These are phyloP conservation scores for Fragilaria radians DNA, from an alignment of 108 stramenopile genomes.

Conservation along the genomic window DNA sequence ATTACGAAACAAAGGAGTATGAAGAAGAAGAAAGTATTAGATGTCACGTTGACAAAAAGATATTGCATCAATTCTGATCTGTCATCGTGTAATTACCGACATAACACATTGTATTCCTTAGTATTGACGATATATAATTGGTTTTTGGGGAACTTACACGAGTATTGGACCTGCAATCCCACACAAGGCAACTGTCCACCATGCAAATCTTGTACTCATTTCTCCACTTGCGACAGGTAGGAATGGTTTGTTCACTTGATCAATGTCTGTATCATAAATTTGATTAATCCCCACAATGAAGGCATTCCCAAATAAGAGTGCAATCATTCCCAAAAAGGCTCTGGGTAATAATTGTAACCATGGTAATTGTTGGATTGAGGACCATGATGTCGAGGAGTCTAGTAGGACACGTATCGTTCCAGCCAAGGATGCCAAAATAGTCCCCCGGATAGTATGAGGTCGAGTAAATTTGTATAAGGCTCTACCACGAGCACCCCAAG, in stretches of 20 bases:
- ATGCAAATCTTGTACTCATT: constrained; percentile 78
- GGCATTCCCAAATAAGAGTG: constrained; percentile 89
- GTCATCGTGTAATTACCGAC: background rate
- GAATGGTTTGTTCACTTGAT: constrained; percentile 95
- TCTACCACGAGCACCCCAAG: constrained; percentile 58
- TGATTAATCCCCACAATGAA: constrained; percentile 98
- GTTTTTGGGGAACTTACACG: too few relatives aligned
- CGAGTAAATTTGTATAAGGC: constrained; percentile 95
- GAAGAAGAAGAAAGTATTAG: background rate
- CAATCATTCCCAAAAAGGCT: constrained; percentile 83
- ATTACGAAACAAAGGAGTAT: too few relatives aligned
- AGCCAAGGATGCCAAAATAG: constrained; percentile 88
- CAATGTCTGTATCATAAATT: constrained; percentile 92
- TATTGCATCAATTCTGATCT: background rate
- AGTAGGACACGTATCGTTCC: constrained; percentile 85
- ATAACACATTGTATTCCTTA: background rate
- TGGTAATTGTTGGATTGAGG: constrained; percentile 49
- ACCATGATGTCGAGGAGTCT: constrained; percentile 71
- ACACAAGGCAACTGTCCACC: constrained; percentile 61
- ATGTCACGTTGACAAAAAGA: background rate
- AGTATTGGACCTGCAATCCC: constrained; percentile 63
- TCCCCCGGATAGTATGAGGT: constrained; percentile 96
- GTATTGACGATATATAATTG: background rate
- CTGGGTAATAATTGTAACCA: constrained; percentile 74
- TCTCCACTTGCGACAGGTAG: constrained; percentile 93